phyloP scores from a whole-genome alignment of 2,329 filamentous ascomycete species.

The Fusarium graminum region DNA sequence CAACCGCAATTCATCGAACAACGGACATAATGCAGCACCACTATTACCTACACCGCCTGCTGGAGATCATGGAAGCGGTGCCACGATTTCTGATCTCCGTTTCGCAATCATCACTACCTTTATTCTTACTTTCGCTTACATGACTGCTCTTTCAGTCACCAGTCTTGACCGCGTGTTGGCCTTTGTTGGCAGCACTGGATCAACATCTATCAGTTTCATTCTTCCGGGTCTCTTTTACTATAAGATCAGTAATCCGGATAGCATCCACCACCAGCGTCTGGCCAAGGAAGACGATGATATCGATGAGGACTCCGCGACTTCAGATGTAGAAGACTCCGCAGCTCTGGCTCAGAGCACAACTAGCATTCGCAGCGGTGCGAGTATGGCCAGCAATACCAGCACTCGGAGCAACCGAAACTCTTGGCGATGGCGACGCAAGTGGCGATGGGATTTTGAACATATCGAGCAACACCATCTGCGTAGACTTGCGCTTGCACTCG shows the following conservation, averaged over 20 bases:
- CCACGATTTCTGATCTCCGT: slow-evolving; percentile 83
- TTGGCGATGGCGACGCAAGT: slow-evolving; percentile 68
- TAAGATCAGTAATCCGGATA: slow-evolving; percentile 94
- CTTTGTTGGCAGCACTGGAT: slow-evolving; percentile 94
- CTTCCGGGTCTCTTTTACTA: slow-evolving; percentile 97
- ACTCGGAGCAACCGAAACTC: slow-evolving; percentile 42
- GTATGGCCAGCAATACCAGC: slow-evolving; percentile 53
- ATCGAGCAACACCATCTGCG: slow-evolving; percentile 76
- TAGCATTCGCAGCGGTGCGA: slow-evolving; percentile 59
- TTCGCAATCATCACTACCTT: slow-evolving; percentile 91
- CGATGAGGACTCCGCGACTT: slow-evolving; percentile 65
- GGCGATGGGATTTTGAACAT: slow-evolving; percentile 72
- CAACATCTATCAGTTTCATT: slow-evolving; percentile 96
- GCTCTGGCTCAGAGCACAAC: slow-evolving; percentile 61
- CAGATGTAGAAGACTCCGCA: slow-evolving; percentile 63
- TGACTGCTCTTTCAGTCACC: slow-evolving; percentile 89
- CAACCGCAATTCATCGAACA: slow-evolving; percentile 57
- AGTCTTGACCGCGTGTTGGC: slow-evolving; percentile 92
- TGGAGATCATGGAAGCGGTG: slow-evolving; percentile 65
- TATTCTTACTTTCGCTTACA: slow-evolving; percentile 87
- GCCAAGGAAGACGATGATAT: slow-evolving; percentile 92
- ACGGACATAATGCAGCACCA: slow-evolving; percentile 57
- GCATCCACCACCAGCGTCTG: slow-evolving; percentile 85
- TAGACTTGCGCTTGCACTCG: slow-evolving; percentile 78
- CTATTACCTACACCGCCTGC: slow-evolving; percentile 57